These are phyloP conservation scores for Silene conica DNA, from an alignment of 148 eudicot species.

Conservation along the genomic window DNA sequence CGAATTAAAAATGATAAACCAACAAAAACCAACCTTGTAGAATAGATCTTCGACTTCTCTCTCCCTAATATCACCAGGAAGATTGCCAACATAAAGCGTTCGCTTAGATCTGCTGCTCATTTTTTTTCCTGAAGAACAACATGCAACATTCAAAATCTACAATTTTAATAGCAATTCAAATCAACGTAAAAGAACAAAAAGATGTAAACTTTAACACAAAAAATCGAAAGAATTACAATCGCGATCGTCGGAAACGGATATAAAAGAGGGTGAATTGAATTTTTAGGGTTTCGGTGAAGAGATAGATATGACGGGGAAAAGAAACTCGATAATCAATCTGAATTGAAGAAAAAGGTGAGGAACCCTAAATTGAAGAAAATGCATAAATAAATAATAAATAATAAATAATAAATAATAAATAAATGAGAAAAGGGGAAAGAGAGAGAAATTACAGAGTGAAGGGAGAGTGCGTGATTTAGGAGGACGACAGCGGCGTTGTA, in stretches of 20 bases:
- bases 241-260: not conserved
- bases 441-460: slow-evolving; percentile 2
- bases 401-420: too few species aligned
- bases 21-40: slow-evolving; percentile 41
- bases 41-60: slow-evolving; percentile 74
- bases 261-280: not conserved
- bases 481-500: not conserved
- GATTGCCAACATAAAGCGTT: slow-evolving; percentile 66
- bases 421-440: not conserved
- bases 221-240: not conserved
- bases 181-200: not conserved
- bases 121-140: slow-evolving; percentile 18
- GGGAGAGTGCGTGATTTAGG: not conserved
- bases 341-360: not conserved
- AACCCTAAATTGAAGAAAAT: not conserved
- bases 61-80: slow-evolving; percentile 67
- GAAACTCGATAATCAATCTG: not conserved
- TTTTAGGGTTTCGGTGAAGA: not conserved
- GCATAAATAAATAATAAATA: too few species aligned
- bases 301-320: not conserved
- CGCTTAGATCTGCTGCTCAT: slow-evolving; percentile 50
- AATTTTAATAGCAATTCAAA: not conserved
- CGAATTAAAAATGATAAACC: not conserved
- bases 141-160: not conserved
- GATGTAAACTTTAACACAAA: not conserved